These are phyloP conservation scores for Aspergillus aculeatus DNA, from an alignment of 2,329 filamentous ascomycete genomes.

Conservation along the genomic window DNA sequence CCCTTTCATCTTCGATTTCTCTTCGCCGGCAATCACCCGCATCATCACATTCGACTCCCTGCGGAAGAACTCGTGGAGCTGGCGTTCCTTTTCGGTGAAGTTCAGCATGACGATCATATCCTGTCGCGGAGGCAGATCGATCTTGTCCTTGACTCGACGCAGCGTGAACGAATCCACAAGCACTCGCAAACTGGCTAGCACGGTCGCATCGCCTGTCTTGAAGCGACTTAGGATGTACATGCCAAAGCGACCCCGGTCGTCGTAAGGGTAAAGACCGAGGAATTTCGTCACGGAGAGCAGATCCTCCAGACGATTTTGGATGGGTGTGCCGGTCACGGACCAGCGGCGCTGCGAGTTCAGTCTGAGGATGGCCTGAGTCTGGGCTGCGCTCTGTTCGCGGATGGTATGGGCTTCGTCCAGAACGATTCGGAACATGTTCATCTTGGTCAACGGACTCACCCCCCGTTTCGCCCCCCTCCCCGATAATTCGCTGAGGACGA, in stretches of 20 bases:
- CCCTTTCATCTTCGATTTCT: constrained; percentile 69
- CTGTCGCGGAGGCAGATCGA: constrained; percentile 71
- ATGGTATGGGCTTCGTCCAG: constrained; percentile 95
- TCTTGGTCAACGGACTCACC: constrained; percentile 65
- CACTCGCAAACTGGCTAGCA: constrained; percentile 75
- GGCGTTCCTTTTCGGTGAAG: constrained; percentile 72
- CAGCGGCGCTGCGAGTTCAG: constrained; percentile 80
- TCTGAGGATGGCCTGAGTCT: constrained; percentile 80
- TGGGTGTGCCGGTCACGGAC: constrained; percentile 95
- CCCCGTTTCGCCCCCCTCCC: constrained; percentile 62
- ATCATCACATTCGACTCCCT: constrained; percentile 78
- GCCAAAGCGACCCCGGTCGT: constrained; percentile 72
- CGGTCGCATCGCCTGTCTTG: constrained; percentile 79
- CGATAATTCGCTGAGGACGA: constrained; percentile 74
- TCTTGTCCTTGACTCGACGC: constrained; percentile 85
- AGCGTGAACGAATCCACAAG: constrained; percentile 94
- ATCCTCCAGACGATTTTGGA: constrained; percentile 91
- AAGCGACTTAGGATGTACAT: constrained; percentile 81
- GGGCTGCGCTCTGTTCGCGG: constrained; percentile 75
- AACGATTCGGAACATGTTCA: constrained; percentile 91
- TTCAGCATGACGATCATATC: constrained; percentile 72
- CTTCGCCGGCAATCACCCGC: constrained; percentile 66
- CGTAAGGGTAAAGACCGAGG: constrained; percentile 78
- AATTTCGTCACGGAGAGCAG: constrained; percentile 84
- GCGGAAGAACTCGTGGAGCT: constrained; percentile 81